These are phyloP conservation scores for Phytophthora multivora DNA, from an alignment of 352 stramenopile species.

Conservation along the genomic window DNA sequence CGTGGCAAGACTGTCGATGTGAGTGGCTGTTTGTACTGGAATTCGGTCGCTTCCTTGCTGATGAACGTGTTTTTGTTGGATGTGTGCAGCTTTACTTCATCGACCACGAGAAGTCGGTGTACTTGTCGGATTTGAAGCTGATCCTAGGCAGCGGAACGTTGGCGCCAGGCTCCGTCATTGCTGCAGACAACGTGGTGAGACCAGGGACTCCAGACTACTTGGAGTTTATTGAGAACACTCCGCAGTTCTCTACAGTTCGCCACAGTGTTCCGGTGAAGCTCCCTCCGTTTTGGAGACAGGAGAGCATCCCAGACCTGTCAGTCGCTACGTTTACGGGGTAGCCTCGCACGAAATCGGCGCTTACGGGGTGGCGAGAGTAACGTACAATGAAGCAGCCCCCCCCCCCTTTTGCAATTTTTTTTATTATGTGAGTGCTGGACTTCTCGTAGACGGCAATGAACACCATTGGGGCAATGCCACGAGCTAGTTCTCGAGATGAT, in stretches of 20 bases:
- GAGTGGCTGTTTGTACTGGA: slow-evolving; percentile 10
- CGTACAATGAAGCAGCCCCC: too few species aligned
- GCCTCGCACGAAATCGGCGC: not conserved
- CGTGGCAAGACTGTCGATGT: slow-evolving; percentile 48
- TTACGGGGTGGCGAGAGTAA: too few species aligned
- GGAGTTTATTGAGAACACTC: slow-evolving; percentile 42
- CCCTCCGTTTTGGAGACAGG: not conserved
- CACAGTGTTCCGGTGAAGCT: slow-evolving; percentile 3
- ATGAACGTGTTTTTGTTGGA: not conserved
- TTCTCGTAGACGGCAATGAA: too few species aligned
- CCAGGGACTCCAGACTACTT: slow-evolving; percentile 52
- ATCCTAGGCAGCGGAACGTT: slow-evolving; percentile 47
- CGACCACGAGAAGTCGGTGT: slow-evolving; percentile 55
- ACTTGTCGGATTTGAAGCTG: slow-evolving; percentile 50
- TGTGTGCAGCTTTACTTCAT: slow-evolving; percentile 41
- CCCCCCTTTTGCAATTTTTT: too few species aligned
- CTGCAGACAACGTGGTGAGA: slow-evolving; percentile 52
- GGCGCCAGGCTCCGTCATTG: slow-evolving; percentile 39
- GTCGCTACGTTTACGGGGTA: not conserved
- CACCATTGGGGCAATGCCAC: too few species aligned
- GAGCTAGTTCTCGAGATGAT: too few species aligned
- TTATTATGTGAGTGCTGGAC: too few species aligned
- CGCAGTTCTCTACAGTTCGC: slow-evolving; percentile 40
- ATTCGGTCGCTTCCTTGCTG: not conserved
- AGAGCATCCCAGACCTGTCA: not conserved